Conservation (phyloP, 176 grass and related monocot species). For the Aegilops umbellulata region DNA sequence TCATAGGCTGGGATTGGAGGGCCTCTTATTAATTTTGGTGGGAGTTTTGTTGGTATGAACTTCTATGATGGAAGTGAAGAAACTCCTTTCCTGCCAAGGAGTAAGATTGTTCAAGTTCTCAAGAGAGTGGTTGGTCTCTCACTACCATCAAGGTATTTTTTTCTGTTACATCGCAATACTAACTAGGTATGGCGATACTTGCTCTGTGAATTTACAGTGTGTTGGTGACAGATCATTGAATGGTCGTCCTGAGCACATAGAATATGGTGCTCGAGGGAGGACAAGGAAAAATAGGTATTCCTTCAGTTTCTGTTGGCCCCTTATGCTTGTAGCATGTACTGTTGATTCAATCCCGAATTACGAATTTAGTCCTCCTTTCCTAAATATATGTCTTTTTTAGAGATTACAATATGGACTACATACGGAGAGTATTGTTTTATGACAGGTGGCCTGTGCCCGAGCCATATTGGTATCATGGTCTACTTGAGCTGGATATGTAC, state of each 20-base stretch:
- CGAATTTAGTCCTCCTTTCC: not conserved
- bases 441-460: not conserved
- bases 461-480: not conserved
- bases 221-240: not conserved
- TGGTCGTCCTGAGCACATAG: too few relatives aligned
- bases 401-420: too few relatives aligned
- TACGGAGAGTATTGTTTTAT: not conserved
- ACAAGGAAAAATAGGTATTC: not conserved
- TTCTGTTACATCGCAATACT: not conserved
- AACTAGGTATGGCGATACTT: too few relatives aligned
- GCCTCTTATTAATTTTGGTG: conserved; percentile 9
- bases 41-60: conserved; percentile 24
- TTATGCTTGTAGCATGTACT: not conserved
- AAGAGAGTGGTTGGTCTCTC: not conserved
- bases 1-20: conserved; percentile 24
- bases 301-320: not conserved
- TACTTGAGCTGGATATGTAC: not conserved
- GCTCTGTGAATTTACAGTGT: not conserved
- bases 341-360: not conserved
- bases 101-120: not conserved
- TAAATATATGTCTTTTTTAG: too few relatives aligned
- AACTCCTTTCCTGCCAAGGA: conserved; percentile 19
- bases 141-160: conserved; percentile 6
- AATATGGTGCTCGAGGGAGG: not conserved
- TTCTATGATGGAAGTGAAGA: not conserved